Evolutionary conservation across 2,329 filamentous ascomycete genomes (phyloP).

Genomic region (Pyrenophora tritici-repentis): DNA sequence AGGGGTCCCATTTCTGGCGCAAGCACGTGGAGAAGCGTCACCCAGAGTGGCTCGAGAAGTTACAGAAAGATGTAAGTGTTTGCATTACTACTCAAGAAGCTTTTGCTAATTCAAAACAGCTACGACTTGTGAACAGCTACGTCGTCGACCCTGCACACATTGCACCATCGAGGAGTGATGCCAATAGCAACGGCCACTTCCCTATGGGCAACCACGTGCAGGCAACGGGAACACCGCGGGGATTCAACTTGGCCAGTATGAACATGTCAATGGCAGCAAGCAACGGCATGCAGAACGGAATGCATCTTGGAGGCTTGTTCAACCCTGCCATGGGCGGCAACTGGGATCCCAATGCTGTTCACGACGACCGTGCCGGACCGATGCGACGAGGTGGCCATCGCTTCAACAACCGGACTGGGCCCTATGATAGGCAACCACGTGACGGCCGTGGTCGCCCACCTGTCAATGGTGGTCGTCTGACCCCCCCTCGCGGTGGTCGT

Average conservation of each 20-base stretch:
- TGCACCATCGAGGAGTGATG: constrained; percentile 87
- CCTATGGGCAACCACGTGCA: constrained; percentile 74
- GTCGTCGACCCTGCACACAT: constrained; percentile 94
- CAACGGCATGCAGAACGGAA: constrained; percentile 51
- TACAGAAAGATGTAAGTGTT: constrained; percentile 78
- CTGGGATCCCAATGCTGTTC: constrained; percentile 59
- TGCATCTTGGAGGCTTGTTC: constrained; percentile 54
- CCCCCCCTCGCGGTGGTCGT: constrained; percentile 55
- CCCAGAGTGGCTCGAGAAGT: constrained; percentile 77
- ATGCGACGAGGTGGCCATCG: constrained; percentile 49
- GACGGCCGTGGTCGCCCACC: constrained; percentile 53
- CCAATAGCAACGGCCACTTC: constrained; percentile 95
- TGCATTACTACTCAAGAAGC: background rate
- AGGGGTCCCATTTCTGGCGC: constrained; percentile 94
- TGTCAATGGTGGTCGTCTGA: constrained; percentile 55
- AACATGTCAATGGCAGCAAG: constrained; percentile 64
- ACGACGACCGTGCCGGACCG: constrained; percentile 49
- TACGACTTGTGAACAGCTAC: constrained; percentile 90
- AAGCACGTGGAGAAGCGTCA: constrained; percentile 99
- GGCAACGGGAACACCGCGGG: constrained; percentile 82
- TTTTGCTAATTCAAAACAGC: constrained; percentile 56
- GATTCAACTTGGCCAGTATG: constrained; percentile 84
- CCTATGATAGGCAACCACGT: constrained; percentile 49
- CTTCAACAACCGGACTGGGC: constrained; percentile 48
- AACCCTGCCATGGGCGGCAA: constrained; percentile 54